Percentiles rank a stretch among this genome's conserved stretches.
Evolutionary conservation across 1,284 basidiomycete species (phyloP).

Genomic region (Moniliophthora roreri): DNA sequence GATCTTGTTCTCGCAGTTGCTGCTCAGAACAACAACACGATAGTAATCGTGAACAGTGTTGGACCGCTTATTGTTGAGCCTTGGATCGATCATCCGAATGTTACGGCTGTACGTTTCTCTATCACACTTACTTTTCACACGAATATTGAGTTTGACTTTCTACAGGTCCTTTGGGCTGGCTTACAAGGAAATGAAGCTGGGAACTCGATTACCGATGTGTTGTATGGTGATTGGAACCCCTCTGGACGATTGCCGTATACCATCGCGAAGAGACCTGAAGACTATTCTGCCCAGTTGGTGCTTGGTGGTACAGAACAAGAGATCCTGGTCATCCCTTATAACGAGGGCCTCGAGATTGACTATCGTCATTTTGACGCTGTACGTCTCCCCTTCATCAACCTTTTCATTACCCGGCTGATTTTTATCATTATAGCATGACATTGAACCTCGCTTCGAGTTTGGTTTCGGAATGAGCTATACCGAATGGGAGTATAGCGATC

Average conservation of each 20-base stretch:
- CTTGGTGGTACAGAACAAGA: slow-evolving; percentile 36
- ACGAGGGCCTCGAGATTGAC: slow-evolving; percentile 71
- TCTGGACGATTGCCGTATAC: slow-evolving; percentile 80
- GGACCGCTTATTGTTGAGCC: slow-evolving; percentile 72
- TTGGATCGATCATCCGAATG: slow-evolving; percentile 79
- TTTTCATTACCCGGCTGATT: background rate
- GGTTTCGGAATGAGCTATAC: slow-evolving; percentile 88
- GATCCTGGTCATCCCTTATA: slow-evolving; percentile 60
- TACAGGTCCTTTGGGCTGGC: slow-evolving; percentile 70
- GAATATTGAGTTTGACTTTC: no score
- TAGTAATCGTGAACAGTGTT: slow-evolving; percentile 80
- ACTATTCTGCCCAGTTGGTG: slow-evolving; percentile 70
- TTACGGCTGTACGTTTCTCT: no score
- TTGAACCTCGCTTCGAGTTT: slow-evolving; percentile 71
- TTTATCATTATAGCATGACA: slow-evolving; percentile 37
- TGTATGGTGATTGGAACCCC: slow-evolving; percentile 74
- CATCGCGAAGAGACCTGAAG: slow-evolving; percentile 65
- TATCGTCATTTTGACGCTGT: slow-evolving; percentile 78
- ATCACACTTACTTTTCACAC: no score
- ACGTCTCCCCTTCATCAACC: slow-evolving; percentile 22
- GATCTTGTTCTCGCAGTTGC: slow-evolving; percentile 59
- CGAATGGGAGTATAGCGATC: slow-evolving; percentile 64
- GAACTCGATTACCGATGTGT: slow-evolving; percentile 71
- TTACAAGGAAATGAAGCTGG: slow-evolving; percentile 77
- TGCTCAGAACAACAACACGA: slow-evolving; percentile 70